phyloP scores from a whole-genome alignment of 176 grass and related monocot species.

The Avena sativa region DNA sequence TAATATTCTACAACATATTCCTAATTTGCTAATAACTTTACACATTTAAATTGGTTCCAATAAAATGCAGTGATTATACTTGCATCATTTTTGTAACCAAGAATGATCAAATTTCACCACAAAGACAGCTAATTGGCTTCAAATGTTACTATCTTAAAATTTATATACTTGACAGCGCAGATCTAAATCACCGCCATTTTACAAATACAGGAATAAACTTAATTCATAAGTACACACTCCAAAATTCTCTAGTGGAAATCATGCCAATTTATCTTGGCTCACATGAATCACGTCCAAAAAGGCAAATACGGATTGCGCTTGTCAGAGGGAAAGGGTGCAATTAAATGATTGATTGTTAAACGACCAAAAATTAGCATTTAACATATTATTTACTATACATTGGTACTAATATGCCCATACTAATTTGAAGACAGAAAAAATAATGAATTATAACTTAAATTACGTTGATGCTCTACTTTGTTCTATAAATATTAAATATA shows the following conservation, averaged over 20 bases:
- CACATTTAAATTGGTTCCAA: neutral
- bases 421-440: too few relatives aligned
- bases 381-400: neutral
- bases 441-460: too few relatives aligned
- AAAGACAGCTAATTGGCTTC: neutral
- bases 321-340: neutral
- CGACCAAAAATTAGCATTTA: neutral
- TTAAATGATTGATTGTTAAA: neutral
- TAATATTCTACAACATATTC: neutral
- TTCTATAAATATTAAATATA: too few relatives aligned
- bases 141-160: neutral
- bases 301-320: neutral
- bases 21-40: neutral
- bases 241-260: neutral
- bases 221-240: neutral
- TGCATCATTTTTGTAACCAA: conserved; percentile 5
- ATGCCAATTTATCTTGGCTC: neutral
- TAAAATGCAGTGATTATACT: neutral
- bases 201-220: neutral
- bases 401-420: neutral
- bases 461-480: too few relatives aligned
- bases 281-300: neutral
- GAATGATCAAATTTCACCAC: neutral
- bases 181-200: neutral
- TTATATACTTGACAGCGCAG: neutral